Base-by-base conservation (phyloP, 148 eudicot genomes). In the Rhododendron mucronatum region DNA sequence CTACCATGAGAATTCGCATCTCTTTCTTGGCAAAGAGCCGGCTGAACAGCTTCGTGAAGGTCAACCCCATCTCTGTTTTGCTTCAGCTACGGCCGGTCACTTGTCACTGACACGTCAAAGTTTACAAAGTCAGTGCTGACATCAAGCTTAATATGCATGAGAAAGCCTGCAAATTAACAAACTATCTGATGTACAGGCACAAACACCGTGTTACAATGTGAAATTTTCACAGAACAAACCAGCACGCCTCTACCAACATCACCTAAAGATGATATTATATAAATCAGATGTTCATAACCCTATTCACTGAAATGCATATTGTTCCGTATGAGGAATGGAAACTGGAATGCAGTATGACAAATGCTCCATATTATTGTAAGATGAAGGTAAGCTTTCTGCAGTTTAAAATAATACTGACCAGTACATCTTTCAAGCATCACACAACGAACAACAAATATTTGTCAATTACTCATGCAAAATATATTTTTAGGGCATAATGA, bases 11-110 rank as follows among this genome's bases (percentile, higher is more conserved):
- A 81, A 87, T 87, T 23, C 87, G 84, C 89, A 87, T 87, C 82
- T 87, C 89, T 59, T 81, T 87, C 87, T 87, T 87, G 84, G 89
- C 89, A 55, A 87, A 87, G 12, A 87, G 89, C 84, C 89, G 71
- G 84, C 87, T 87, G 77, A 87, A 87, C 45, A 87, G 67, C 51
- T 84, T 84, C 2, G 86, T 84, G 71, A 84, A 84, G 35, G 86
- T 84, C 82, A 84, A 41, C 73, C 86, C 86, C 86, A 84, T 84
- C 37, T 76, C 86, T 84, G 35, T 14, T n/a, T 76, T 4, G 13
- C 53, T 84, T 30, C 37, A 39, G 78, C 23, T 73, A 73, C 30
- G 13, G 21, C 78, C 21, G 12, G 18, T 30, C 82, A 75, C 86
- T 76, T 7, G 13, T 45, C 39, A 76, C 86, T 51, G 39, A 73